phyloP scores from a whole-genome alignment of 768 basidiomycete species.

The Jaapia argillacea region DNA sequence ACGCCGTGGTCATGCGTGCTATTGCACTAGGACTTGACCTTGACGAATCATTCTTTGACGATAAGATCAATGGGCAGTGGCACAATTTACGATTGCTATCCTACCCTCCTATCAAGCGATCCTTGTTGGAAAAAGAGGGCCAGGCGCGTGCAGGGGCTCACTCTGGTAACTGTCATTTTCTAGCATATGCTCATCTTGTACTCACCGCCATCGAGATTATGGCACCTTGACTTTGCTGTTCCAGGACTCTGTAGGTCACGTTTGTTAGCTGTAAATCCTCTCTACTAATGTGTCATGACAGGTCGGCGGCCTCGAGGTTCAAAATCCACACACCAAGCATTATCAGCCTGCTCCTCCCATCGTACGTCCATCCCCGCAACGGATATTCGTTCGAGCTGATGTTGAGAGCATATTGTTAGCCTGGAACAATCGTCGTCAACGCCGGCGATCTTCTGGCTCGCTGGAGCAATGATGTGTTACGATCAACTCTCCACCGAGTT shows the following conservation, averaged over 20 bases:
- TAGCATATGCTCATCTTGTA: constrained; percentile 2
- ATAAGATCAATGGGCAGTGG: constrained; percentile 62
- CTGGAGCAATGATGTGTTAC: constrained; percentile 76
- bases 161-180: constrained; percentile 37
- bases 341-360: constrained; percentile 71
- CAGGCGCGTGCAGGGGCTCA: constrained; percentile 80
- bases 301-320: constrained; percentile 78
- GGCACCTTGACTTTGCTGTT: constrained; percentile 77
- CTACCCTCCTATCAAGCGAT: constrained; percentile 66
- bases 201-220: constrained; percentile 38
- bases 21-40: constrained; percentile 74
- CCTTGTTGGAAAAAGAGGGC: constrained; percentile 46
- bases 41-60: constrained; percentile 66
- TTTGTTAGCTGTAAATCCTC: too few species aligned
- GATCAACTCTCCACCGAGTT: constrained; percentile 76
- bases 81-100: constrained; percentile 77
- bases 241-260: constrained; percentile 70
- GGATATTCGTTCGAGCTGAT: not conserved
- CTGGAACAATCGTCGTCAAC: constrained; percentile 76
- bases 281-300: too few species aligned
- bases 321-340: constrained; percentile 64
- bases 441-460: constrained; percentile 73
- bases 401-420: constrained; percentile 29
- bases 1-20: constrained; percentile 72
- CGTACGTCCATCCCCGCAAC: constrained; percentile 29